phyloP scores from a whole-genome alignment of 805 yeast genomes.

The Nakazawaea wyomingensis region DNA sequence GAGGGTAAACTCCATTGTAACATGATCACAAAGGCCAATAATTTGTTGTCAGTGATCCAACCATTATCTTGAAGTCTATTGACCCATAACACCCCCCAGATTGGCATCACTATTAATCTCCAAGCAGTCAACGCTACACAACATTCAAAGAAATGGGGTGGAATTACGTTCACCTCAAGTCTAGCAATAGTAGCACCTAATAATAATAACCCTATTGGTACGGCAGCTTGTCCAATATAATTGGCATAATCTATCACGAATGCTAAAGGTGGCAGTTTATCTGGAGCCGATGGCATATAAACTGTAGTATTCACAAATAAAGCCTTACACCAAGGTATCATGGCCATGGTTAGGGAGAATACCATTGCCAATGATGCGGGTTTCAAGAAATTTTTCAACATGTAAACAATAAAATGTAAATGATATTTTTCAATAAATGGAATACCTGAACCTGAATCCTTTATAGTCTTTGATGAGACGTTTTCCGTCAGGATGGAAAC shows the following conservation, averaged over 20 bases:
- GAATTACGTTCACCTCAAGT: slow-evolving; percentile 38
- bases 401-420: slow-evolving; percentile 24
- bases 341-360: slow-evolving; percentile 39
- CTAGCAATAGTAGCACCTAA: slow-evolving; percentile 52
- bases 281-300: slow-evolving; percentile 36
- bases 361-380: slow-evolving; percentile 46
- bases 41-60: slow-evolving; percentile 36
- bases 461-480: slow-evolving; percentile 21
- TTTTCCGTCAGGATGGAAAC: slow-evolving; percentile 30
- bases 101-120: slow-evolving; percentile 43
- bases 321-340: slow-evolving; percentile 51
- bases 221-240: slow-evolving; percentile 48
- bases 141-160: slow-evolving; percentile 53
- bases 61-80: slow-evolving; percentile 40
- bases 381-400: slow-evolving; percentile 39
- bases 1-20: slow-evolving; percentile 49
- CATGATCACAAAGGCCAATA: slow-evolving; percentile 38
- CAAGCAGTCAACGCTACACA: slow-evolving; percentile 37
- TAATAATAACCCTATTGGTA: slow-evolving; percentile 48
- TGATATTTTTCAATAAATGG: slow-evolving; percentile 25
- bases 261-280: slow-evolving; percentile 47
- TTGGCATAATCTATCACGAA: slow-evolving; percentile 44
- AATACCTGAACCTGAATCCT: slow-evolving; percentile 20
- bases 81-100: slow-evolving; percentile 46
- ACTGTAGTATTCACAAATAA: slow-evolving; percentile 32